A percentile compares a stretch with the other conserved stretches of the same genome.
phyloP scores from a whole-genome alignment of 768 basidiomycete genomes.

The Chiua virens region DNA sequence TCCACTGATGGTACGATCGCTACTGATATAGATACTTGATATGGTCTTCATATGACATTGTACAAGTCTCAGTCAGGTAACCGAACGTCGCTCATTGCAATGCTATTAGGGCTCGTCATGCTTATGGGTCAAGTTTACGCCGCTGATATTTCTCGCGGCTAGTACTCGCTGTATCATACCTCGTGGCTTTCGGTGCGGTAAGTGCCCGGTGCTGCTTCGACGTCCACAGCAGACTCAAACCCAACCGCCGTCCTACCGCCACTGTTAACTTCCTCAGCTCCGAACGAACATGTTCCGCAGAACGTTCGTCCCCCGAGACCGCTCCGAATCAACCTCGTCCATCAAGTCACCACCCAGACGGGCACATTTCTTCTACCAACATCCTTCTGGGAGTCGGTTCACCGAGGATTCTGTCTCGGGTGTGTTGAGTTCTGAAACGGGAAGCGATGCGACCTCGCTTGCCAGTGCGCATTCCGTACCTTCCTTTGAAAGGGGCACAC shows the following conservation, averaged over 20 bases:
- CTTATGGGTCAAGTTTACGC: background rate
- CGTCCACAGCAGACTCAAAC: background rate
- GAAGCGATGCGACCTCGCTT: slow-evolving; percentile 17
- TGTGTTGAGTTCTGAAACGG: slow-evolving; percentile 26
- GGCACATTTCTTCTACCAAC: slow-evolving; percentile 8
- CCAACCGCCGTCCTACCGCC: background rate
- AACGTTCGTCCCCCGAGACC: slow-evolving; percentile 2
- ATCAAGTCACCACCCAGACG: slow-evolving; percentile 13
- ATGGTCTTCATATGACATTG: too few species aligned
- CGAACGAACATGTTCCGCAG: slow-evolving; percentile 20
- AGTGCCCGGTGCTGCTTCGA: background rate
- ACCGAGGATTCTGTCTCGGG: slow-evolving; percentile 25
- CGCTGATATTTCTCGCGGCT: background rate
- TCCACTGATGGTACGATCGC: too few species aligned
- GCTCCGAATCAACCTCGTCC: slow-evolving; percentile 10
- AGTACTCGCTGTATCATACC: background rate
- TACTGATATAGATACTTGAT: too few species aligned
- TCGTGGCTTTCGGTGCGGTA: background rate
- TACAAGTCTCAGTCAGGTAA: too few species aligned
- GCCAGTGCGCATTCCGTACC: background rate
- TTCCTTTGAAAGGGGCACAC: slow-evolving; percentile 2
- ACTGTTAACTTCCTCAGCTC: background rate
- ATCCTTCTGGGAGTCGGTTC: slow-evolving; percentile 29
- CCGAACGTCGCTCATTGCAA: too few species aligned
- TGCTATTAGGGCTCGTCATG: background rate